Base-by-base conservation (phyloP, 805 yeast species). In the Starmerella sp. region DNA sequence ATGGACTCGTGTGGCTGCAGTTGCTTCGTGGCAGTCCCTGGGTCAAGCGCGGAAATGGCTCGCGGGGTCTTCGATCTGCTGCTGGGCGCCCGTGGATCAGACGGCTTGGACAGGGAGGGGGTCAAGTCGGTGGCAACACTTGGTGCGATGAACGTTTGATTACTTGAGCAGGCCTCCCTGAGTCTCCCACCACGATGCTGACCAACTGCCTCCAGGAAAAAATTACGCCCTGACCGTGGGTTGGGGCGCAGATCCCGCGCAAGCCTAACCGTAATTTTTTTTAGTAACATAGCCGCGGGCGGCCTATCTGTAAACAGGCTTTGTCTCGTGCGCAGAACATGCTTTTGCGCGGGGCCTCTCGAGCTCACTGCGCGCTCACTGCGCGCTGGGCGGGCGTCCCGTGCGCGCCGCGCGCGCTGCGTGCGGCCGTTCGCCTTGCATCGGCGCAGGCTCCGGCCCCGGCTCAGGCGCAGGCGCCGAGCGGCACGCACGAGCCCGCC, bases 121-220 rank as follows among this genome's bases (percentile, higher is more conserved):
- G 5, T 8, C 43, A 39, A 39, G 15, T 39, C 49, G 49, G 49
- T 46, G 49, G 49, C 49, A 32, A 46, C 47, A 30, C 49, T 34
- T 13, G 1, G 15, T 8, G n/a, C 36, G 30, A 34, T 9, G 38
- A 17, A 17, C 49, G 30, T 15, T 32, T 32, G 49, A 31, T 46
- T 46, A 46, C 49, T 34, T 46, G 49, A 46, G 28, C 49, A 34
- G 38, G 2, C 31, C 13, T 17, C 22, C 28, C 36, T 31, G 36
- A 31, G 31, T 17, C 49, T 46, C 49, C 49, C 39, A 32, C 38
- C 49, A 32, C 38, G 39, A 32, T 28, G 45, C 45, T 42, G 45
- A 42, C 45, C 45, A 42, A 42, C 22, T 22, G 45, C 45, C 6
- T 28, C n/a, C 32, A 42, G 45, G 31, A 28, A 42, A 28, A 17